Evolutionary conservation across 1,139 yeast species (phyloP).

Genomic region (Yamadazyma trypodendri): DNA sequence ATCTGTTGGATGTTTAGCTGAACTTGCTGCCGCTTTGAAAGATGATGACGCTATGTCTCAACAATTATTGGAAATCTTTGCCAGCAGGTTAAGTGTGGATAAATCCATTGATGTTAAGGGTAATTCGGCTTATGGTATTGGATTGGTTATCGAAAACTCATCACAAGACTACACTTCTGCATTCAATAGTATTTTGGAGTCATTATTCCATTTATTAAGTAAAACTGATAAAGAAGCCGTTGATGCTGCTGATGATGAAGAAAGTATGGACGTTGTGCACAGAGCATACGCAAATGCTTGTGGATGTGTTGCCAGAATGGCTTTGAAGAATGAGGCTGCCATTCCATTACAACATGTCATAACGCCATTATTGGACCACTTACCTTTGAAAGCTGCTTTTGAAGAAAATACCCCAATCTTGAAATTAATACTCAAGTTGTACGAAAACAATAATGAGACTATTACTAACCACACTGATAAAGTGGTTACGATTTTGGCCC

Average conservation of each 20-base stretch:
- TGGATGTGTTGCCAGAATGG: constrained; percentile 95
- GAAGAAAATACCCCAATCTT: constrained; percentile 94
- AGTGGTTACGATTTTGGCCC: constrained; percentile 65
- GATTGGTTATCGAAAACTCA: constrained; percentile 66
- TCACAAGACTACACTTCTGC: constrained; percentile 57
- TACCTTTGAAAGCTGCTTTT: constrained; percentile 85
- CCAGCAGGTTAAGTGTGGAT: constrained; percentile 69
- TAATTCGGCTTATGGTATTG: constrained; percentile 95
- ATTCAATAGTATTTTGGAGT: constrained; percentile 69
- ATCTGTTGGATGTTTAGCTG: constrained; percentile 89
- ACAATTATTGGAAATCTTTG: constrained; percentile 69
- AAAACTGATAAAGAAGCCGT: constrained; percentile 73
- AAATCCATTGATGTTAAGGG: constrained; percentile 88
- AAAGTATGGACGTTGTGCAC: constrained; percentile 74
- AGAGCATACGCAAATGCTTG: constrained; percentile 92
- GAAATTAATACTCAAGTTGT: constrained; percentile 70
- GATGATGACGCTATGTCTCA: constrained; percentile 63
- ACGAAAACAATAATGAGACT: constrained; percentile 58
- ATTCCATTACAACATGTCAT: constrained; percentile 82
- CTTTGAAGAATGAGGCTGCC: constrained; percentile 65
- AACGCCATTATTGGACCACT: constrained; percentile 70
- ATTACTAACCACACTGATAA: constrained; percentile 60
- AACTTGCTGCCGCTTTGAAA: constrained; percentile 77
- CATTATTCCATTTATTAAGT: constrained; percentile 74
- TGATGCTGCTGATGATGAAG: constrained; percentile 62